Conservation (phyloP, 2,329 filamentous ascomycete genomes). For the Fonsecaea erecta region DNA sequence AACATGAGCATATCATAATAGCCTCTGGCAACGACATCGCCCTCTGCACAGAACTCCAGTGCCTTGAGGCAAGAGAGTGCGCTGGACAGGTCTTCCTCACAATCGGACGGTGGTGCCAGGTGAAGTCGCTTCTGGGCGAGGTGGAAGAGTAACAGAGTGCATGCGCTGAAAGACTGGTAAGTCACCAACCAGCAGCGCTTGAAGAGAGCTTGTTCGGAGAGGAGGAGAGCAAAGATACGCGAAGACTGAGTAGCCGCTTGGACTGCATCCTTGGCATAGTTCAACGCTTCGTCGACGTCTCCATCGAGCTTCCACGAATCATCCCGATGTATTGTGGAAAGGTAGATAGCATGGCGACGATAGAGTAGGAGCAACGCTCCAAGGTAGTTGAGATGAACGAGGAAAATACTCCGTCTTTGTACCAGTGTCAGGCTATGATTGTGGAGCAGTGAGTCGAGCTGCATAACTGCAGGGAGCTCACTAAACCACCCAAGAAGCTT, state of each 20-base stretch:
- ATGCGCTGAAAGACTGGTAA: constrained; percentile 12
- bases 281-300: constrained; percentile 5
- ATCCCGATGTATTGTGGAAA: constrained; percentile 1
- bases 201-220: neutral
- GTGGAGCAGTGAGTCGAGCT: neutral
- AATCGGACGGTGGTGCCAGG: neutral
- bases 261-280: constrained; percentile 8
- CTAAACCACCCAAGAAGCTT: constrained; percentile 4
- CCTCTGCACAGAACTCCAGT: neutral
- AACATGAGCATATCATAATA: constrained; percentile 6
- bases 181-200: constrained; percentile 9
- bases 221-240: neutral
- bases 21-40: constrained; percentile 6
- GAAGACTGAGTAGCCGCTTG: neutral
- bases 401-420: constrained; percentile 6
- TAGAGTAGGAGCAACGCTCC: constrained; percentile 7
- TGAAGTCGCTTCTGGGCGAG: constrained; percentile 9
- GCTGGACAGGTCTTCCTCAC: constrained; percentile 7
- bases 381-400: constrained; percentile 4
- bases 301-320: constrained; percentile 4
- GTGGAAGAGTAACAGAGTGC: constrained; percentile 9
- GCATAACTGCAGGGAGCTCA: neutral
- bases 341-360: constrained; percentile 5
- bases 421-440: neutral
- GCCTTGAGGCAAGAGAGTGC: neutral